phyloP scores from a whole-genome alignment of 2,329 filamentous ascomycete genomes.

The Xylariaceae sp. region DNA sequence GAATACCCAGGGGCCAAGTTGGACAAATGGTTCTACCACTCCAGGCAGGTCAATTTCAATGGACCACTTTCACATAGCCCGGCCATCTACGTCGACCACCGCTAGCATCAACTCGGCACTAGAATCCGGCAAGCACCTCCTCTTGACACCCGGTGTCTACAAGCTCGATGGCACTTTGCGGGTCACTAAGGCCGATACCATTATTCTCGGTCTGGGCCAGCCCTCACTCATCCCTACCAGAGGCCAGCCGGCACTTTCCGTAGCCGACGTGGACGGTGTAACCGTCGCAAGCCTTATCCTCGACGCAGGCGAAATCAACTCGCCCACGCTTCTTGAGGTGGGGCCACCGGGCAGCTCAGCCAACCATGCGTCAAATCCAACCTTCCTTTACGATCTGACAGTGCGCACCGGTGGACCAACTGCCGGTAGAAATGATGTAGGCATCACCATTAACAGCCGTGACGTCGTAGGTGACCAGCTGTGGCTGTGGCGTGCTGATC shows the following conservation, averaged over 20 bases:
- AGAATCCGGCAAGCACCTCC: slow-evolving; percentile 33
- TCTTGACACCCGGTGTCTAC: slow-evolving; percentile 39
- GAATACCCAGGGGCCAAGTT: slow-evolving; percentile 35
- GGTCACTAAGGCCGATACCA: slow-evolving; percentile 30
- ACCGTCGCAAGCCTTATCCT: slow-evolving; percentile 38
- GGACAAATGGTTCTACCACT: slow-evolving; percentile 28
- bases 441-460: slow-evolving; percentile 37
- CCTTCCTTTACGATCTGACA: slow-evolving; percentile 38
- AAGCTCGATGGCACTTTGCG: slow-evolving; percentile 33
- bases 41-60: slow-evolving; percentile 35
- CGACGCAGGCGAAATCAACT: slow-evolving; percentile 33
- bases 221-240: slow-evolving; percentile 35
- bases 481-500: slow-evolving; percentile 40
- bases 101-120: slow-evolving; percentile 34
- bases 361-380: slow-evolving; percentile 33
- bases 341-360: slow-evolving; percentile 29
- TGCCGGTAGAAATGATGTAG: slow-evolving; percentile 30
- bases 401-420: slow-evolving; percentile 35
- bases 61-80: slow-evolving; percentile 34
- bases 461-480: slow-evolving; percentile 38
- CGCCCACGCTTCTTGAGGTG: slow-evolving; percentile 34
- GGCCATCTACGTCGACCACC: slow-evolving; percentile 27
- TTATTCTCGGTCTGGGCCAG: slow-evolving; percentile 37
- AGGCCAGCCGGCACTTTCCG: slow-evolving; percentile 30
- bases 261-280: slow-evolving; percentile 37